A percentile compares a stretch with the other conserved stretches of the same genome.
phyloP scores from a whole-genome alignment of 768 basidiomycete species.

The Gloeostereum incarnatum region DNA sequence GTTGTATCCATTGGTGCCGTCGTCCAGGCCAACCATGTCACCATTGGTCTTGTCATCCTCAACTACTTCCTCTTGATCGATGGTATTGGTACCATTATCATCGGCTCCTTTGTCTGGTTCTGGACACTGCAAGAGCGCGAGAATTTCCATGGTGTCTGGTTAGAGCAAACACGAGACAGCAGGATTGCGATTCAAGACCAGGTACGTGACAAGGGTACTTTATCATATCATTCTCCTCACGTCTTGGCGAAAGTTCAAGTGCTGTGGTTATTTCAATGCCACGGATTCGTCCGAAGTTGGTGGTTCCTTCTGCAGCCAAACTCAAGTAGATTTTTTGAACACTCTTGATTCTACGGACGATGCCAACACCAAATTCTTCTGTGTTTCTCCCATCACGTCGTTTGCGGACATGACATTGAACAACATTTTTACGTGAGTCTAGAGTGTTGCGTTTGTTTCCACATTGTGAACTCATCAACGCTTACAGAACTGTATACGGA shows the following conservation, averaged over 20 bases:
- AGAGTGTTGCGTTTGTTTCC: background rate
- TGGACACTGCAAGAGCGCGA: slow-evolving; percentile 64
- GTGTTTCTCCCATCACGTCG: slow-evolving; percentile 59
- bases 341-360: slow-evolving; percentile 27
- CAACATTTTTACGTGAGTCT: slow-evolving; percentile 72
- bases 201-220: slow-evolving; percentile 28
- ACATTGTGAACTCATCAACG: too few species aligned
- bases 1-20: slow-evolving; percentile 64
- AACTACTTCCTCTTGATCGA: slow-evolving; percentile 70
- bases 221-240: background rate
- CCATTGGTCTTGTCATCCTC: slow-evolving; percentile 59
- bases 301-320: slow-evolving; percentile 48
- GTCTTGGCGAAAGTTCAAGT: slow-evolving; percentile 45
- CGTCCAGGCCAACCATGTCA: slow-evolving; percentile 61
- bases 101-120: slow-evolving; percentile 77
- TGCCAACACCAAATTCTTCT: slow-evolving; percentile 39
- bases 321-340: slow-evolving; percentile 26
- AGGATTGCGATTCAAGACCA: slow-evolving; percentile 61
- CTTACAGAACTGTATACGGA: too few species aligned
- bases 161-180: slow-evolving; percentile 29
- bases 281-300: slow-evolving; percentile 49
- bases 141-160: slow-evolving; percentile 57
- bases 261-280: slow-evolving; percentile 81
- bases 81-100: slow-evolving; percentile 44
- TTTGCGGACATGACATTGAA: slow-evolving; percentile 70